Percentiles rank a stretch among this genome's conserved stretches.
phyloP scores from a whole-genome alignment of 2,329 filamentous ascomycete species.

The Calonectria multiphialidica region DNA sequence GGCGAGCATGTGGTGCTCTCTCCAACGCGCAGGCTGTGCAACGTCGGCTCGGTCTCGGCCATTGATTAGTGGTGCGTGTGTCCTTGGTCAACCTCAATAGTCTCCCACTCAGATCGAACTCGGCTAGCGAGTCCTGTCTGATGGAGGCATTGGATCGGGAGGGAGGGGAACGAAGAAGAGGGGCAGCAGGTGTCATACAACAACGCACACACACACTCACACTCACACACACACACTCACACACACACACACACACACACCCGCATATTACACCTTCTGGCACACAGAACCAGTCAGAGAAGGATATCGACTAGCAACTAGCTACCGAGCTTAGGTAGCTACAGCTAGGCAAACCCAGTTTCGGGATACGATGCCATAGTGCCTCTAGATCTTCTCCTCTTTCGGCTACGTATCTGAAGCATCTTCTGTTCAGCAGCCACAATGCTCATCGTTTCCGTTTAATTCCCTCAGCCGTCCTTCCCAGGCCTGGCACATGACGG shows the following conservation, averaged over 20 bases:
- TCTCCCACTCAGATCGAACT: slow-evolving; percentile 2
- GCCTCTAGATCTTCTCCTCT: background rate
- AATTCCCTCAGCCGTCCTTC: background rate
- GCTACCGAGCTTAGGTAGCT: background rate
- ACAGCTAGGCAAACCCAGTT: slow-evolving; percentile 6
- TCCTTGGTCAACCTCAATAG: background rate
- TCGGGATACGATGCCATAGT: slow-evolving; percentile 2
- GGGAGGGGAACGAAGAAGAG: background rate
- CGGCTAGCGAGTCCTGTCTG: background rate
- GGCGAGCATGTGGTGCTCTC: background rate
- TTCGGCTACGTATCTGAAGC: background rate
- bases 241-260: background rate
- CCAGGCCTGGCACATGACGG: slow-evolving; percentile 8
- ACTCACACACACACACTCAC: background rate
- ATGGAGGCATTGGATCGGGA: slow-evolving; percentile 3
- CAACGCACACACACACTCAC: background rate
- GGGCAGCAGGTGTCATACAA: background rate
- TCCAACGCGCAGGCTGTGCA: background rate
- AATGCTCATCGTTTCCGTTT: slow-evolving; percentile 8
- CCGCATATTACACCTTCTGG: background rate
- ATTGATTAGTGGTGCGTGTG: background rate
- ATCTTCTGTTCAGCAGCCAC: background rate
- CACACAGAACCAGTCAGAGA: slow-evolving; percentile 2
- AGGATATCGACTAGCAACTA: background rate
- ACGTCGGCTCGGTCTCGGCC: background rate